Evolutionary conservation across 2,329 filamentous ascomycete species (phyloP).

Genomic region (Pseudogymnoascus sp.): DNA sequence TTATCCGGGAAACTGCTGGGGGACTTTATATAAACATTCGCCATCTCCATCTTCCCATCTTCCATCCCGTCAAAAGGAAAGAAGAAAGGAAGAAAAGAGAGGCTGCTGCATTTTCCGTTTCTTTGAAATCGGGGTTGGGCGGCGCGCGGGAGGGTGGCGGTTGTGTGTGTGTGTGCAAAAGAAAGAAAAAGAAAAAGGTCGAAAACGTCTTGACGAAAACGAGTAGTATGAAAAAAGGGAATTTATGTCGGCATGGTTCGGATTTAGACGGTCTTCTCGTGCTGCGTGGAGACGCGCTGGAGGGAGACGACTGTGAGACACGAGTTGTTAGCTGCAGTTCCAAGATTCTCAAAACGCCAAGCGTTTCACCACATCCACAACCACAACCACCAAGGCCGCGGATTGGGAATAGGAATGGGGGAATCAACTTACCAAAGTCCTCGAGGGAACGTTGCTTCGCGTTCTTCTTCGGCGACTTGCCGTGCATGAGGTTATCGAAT

Average conservation of each 20-base stretch:
- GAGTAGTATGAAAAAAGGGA: neutral
- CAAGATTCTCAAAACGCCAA: neutral
- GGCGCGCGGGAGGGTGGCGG: neutral
- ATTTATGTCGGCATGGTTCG: neutral
- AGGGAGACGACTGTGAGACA: slow-evolving; percentile 64
- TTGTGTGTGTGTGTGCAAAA: neutral
- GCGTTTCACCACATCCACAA: neutral
- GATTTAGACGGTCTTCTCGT: slow-evolving; percentile 73
- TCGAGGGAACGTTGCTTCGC: slow-evolving; percentile 78
- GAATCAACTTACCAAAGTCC: slow-evolving; percentile 68
- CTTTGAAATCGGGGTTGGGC: neutral
- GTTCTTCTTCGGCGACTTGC: slow-evolving; percentile 73
- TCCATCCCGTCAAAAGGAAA: too few species aligned
- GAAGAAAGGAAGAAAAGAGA: too few species aligned
- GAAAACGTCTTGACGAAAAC: neutral
- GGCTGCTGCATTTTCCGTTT: neutral
- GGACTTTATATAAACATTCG: too few species aligned
- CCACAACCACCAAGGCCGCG: neutral
- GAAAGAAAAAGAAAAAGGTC: neutral
- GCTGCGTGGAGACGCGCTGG: slow-evolving; percentile 83
- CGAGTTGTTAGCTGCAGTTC: slow-evolving; percentile 38
- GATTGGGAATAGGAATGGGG: neutral
- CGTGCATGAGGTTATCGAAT: slow-evolving; percentile 91
- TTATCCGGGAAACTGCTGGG: too few species aligned
- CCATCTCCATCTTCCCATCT: too few species aligned